A percentile compares a stretch with the other conserved stretches of the same genome.
phyloP scores from a whole-genome alignment of 1,284 basidiomycete genomes.

The Boletus semigastroideus region DNA sequence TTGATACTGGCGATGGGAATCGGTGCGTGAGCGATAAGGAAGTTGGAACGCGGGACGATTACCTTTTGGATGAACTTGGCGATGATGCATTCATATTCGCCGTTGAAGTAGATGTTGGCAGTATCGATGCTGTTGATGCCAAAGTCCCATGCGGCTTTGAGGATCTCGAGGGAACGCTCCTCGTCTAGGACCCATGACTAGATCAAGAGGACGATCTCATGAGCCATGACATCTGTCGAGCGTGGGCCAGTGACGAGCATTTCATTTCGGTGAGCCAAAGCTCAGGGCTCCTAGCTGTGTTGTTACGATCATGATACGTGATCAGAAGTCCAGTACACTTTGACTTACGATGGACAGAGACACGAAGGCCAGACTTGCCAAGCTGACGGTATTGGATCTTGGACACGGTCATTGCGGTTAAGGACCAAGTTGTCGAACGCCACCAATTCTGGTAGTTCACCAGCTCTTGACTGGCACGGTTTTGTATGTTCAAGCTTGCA shows the following conservation, averaged over 20 bases:
- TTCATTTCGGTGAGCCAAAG: constrained; percentile 43
- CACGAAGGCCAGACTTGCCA: constrained; percentile 48
- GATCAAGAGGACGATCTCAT: not conserved
- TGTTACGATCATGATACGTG: not conserved
- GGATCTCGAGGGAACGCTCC: constrained; percentile 39
- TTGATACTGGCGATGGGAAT: constrained; percentile 37
- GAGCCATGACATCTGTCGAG: not conserved
- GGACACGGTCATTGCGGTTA: constrained; percentile 5
- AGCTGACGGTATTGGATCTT: constrained; percentile 42
- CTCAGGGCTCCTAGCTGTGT: constrained; percentile 48
- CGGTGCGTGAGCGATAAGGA: not conserved
- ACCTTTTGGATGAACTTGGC: constrained; percentile 55
- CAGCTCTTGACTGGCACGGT: no score
- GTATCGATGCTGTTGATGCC: constrained; percentile 53
- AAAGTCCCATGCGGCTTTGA: constrained; percentile 49
- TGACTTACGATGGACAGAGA: constrained; percentile 46
- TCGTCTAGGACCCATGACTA: constrained; percentile 46
- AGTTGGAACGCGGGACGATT: not conserved
- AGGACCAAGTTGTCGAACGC: no score
- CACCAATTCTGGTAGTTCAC: no score
- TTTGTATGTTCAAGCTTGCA: no score
- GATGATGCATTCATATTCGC: constrained; percentile 45
- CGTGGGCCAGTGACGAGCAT: constrained; percentile 19
- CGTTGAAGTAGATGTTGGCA: constrained; percentile 57
- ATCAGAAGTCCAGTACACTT: not conserved